Percentiles rank a stretch among this genome's conserved stretches.
Conservation (phyloP, 2,329 filamentous ascomycete species). For the Stemphylium beticola region DNA sequence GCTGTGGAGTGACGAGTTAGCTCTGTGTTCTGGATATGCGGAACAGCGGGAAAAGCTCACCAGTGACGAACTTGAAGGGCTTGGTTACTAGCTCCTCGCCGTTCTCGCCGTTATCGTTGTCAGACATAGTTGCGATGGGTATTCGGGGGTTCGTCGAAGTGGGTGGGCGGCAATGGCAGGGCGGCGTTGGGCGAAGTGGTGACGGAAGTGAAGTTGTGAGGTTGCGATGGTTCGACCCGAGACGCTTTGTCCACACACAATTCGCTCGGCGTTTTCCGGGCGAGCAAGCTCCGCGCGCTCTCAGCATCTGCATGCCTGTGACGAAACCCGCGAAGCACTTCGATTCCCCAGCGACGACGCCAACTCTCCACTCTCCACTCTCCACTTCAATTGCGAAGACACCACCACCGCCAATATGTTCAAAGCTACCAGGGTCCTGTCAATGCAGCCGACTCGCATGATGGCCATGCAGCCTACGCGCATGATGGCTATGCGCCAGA, state of each 20-base stretch:
- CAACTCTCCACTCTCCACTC: constrained; percentile 29
- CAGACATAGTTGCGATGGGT: constrained; percentile 77
- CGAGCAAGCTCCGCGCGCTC: constrained; percentile 31
- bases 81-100: constrained; percentile 85
- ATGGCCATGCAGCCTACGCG: constrained; percentile 51
- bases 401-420: constrained; percentile 33
- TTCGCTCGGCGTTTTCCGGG: constrained; percentile 43
- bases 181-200: constrained; percentile 33
- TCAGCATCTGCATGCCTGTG: constrained; percentile 31
- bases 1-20: constrained; percentile 46
- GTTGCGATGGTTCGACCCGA: constrained; percentile 41
- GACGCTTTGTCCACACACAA: constrained; percentile 44
- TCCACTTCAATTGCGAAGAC: constrained; percentile 28
- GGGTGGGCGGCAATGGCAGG: constrained; percentile 38
- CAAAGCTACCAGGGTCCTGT: constrained; percentile 48
- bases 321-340: constrained; percentile 39
- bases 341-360: constrained; percentile 22
- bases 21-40: constrained; percentile 21
- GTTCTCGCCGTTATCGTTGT: constrained; percentile 60
- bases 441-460: constrained; percentile 51
- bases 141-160: constrained; percentile 19
- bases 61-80: constrained; percentile 99
- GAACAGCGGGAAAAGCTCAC: constrained; percentile 62
- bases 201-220: constrained; percentile 40
- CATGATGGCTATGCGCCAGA: constrained; percentile 48